phyloP scores from a whole-genome alignment of 441 rosid species.

The Jatropha podagrica region DNA sequence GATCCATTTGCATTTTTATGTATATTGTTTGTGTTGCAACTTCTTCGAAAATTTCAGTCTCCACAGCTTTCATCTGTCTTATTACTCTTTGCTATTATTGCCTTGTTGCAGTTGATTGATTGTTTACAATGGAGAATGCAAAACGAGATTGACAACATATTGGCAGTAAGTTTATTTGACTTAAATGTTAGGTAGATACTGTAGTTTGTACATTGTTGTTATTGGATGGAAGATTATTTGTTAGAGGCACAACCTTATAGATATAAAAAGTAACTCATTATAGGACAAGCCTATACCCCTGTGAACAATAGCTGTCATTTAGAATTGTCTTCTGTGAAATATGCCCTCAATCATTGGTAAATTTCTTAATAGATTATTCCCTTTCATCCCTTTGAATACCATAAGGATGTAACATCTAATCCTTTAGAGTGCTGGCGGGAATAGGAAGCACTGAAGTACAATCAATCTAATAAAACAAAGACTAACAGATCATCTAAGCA shows the following conservation, averaged over 20 bases:
- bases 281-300: neutral
- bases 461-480: neutral
- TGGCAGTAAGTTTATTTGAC: slow-evolving; percentile 50
- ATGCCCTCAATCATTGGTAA: neutral
- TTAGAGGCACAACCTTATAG: neutral
- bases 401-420: neutral
- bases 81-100: neutral
- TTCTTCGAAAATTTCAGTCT: neutral
- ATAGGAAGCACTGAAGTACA: neutral
- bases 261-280: neutral
- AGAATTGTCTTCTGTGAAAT: neutral
- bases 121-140: slow-evolving; percentile 85
- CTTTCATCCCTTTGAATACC: neutral
- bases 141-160: slow-evolving; percentile 71
- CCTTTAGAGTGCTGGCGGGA: neutral
- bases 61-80: slow-evolving; percentile 5
- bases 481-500: neutral
- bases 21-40: neutral
- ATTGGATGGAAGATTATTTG: neutral
- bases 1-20: slow-evolving; percentile 14
- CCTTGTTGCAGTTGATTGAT: slow-evolving; percentile 65
- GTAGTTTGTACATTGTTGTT: neutral
- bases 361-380: neutral
- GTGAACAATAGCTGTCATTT: neutral
- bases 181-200: neutral